phyloP scores from a whole-genome alignment of 2,329 filamentous ascomycete species.

The Fusarium transvaalense region DNA sequence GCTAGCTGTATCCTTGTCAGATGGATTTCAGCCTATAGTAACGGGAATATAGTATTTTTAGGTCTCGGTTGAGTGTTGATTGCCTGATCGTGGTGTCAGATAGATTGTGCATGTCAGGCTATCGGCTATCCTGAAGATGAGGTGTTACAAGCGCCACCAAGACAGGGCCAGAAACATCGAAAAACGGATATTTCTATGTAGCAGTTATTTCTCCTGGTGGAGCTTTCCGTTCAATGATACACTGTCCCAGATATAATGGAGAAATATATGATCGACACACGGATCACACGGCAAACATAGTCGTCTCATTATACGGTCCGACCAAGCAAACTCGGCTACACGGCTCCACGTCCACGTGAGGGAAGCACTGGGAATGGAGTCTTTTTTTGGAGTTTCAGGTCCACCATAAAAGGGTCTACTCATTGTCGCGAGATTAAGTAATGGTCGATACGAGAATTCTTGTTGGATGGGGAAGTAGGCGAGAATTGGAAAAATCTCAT shows the following conservation, averaged over 20 bases:
- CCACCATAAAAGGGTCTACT: not conserved
- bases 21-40: not conserved
- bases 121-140: not conserved
- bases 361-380: not conserved
- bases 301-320: not conserved
- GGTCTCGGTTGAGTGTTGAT: not conserved
- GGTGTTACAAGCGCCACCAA: too few species aligned
- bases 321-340: slow-evolving; percentile 1
- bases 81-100: not conserved
- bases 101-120: not conserved
- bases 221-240: too few species aligned
- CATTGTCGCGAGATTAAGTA: not conserved
- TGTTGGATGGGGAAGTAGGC: not conserved
- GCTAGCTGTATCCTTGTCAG: not conserved
- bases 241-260: not conserved
- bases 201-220: not conserved
- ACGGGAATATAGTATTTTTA: not conserved
- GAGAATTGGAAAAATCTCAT: not conserved
- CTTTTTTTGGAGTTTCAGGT: not conserved
- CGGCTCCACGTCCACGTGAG: not conserved
- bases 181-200: not conserved
- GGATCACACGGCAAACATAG: slow-evolving; percentile 22
- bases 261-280: not conserved
- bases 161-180: not conserved
- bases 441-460: not conserved